Percentiles rank a stretch among this genome's conserved stretches.
Evolutionary conservation across 495 filamentous ascomycete genomes (phyloP).

Genomic region (Talaromyces trachyspermus): DNA sequence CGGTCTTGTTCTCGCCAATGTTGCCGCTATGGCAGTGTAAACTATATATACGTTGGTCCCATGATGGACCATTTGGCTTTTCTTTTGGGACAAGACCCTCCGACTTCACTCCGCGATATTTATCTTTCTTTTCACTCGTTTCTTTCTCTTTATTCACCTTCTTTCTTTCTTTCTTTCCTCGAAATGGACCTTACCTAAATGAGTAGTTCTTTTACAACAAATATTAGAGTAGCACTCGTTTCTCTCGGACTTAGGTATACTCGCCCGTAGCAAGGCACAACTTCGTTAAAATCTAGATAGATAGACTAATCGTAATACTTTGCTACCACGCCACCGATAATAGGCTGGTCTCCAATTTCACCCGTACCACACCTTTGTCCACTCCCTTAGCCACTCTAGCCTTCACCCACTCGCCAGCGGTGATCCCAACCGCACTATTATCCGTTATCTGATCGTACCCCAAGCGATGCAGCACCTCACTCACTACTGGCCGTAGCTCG

Average conservation of each 20-base stretch:
- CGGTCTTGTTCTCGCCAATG: neutral
- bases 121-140: no score
- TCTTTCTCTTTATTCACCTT: no score
- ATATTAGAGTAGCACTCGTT: no score
- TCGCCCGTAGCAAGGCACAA: no score
- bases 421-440: conserved; percentile 28
- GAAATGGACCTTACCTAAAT: no score
- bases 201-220: no score
- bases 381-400: conserved; percentile 22
- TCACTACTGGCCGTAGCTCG: conserved; percentile 24
- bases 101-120: no score
- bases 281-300: neutral
- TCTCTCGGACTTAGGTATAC: no score
- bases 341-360: conserved; percentile 2
- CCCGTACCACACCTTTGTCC: neutral
- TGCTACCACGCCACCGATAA: neutral
- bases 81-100: no score
- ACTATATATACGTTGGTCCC: no score
- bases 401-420: conserved; percentile 35
- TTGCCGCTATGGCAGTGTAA: neutral
- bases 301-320: neutral
- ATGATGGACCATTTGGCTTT: no score
- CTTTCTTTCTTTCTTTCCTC: no score
- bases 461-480: conserved; percentile 13
- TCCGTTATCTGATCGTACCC: conserved; percentile 23